Evolutionary conservation across 495 filamentous ascomycete species (phyloP).

Genomic region (Astrocystis sublimbata): DNA sequence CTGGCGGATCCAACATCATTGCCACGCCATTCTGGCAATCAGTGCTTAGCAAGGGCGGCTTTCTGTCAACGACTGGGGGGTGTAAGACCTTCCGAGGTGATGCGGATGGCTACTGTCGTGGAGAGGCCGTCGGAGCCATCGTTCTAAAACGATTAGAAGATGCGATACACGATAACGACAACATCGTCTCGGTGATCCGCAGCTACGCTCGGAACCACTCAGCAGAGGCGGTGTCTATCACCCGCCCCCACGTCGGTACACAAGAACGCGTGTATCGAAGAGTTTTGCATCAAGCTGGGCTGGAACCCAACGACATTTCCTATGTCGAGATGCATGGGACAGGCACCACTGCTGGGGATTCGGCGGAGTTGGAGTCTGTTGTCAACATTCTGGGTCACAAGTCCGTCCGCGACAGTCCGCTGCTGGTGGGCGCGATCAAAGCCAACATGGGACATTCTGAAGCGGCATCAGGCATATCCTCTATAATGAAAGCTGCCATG

Average conservation of each 20-base stretch:
- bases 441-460: constrained; percentile 79
- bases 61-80: constrained; percentile 11
- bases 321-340: constrained; percentile 77
- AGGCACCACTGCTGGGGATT: constrained; percentile 68
- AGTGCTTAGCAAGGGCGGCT: background rate
- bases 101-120: constrained; percentile 58
- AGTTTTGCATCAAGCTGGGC: constrained; percentile 55
- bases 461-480: constrained; percentile 63
- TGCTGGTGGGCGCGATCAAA: constrained; percentile 71
- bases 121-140: constrained; percentile 46
- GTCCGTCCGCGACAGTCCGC: constrained; percentile 48
- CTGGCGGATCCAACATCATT: constrained; percentile 32
- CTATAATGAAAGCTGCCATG: constrained; percentile 69
- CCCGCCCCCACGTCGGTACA: constrained; percentile 59
- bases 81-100: constrained; percentile 23
- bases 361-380: constrained; percentile 64
- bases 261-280: constrained; percentile 61
- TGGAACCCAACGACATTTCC: constrained; percentile 59
- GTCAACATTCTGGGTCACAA: constrained; percentile 63
- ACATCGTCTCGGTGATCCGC: constrained; percentile 42
- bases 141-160: constrained; percentile 50
- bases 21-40: background rate
- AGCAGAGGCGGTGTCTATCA: constrained; percentile 55
- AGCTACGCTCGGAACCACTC: constrained; percentile 45
- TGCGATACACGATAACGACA: constrained; percentile 49